phyloP scores from a whole-genome alignment of 2,329 filamentous ascomycete genomes.

The Colletotrichum caudatum region DNA sequence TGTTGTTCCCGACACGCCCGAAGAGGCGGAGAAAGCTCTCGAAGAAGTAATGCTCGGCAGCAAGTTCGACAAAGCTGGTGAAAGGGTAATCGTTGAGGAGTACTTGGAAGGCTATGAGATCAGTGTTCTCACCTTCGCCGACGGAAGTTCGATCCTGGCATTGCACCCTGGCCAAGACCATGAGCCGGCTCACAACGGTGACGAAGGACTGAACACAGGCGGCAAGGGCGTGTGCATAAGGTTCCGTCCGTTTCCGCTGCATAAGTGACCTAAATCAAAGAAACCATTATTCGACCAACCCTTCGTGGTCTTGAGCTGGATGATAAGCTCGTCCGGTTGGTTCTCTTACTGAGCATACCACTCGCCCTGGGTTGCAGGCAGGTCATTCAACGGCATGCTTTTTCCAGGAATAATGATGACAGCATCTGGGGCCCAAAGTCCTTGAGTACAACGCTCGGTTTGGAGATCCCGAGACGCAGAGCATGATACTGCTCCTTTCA shows the following conservation, averaged over 20 bases:
- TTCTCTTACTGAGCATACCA: background rate
- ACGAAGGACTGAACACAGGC: slow-evolving; percentile 92
- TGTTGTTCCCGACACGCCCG: slow-evolving; percentile 83
- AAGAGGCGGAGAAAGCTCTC: slow-evolving; percentile 85
- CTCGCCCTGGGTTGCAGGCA: slow-evolving; percentile 1
- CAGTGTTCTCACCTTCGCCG: slow-evolving; percentile 90
- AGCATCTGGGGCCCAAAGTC: slow-evolving; percentile 81
- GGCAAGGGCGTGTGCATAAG: slow-evolving; percentile 98
- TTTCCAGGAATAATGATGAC: slow-evolving; percentile 97
- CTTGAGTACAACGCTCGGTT: slow-evolving; percentile 95
- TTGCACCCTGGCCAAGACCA: slow-evolving; percentile 95
- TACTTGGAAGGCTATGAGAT: slow-evolving; percentile 92
- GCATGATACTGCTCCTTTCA: slow-evolving; percentile 80
- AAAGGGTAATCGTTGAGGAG: slow-evolving; percentile 96
- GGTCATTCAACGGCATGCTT: slow-evolving; percentile 77
- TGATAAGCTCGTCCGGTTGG: background rate
- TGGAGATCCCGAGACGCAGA: slow-evolving; percentile 93
- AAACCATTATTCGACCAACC: slow-evolving; percentile 87
- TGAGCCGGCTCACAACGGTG: slow-evolving; percentile 92
- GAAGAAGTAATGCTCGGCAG: slow-evolving; percentile 91
- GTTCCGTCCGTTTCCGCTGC: slow-evolving; percentile 82
- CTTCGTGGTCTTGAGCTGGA: slow-evolving; percentile 69
- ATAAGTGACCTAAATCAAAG: slow-evolving; percentile 82
- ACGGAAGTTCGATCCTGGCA: slow-evolving; percentile 85
- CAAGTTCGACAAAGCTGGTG: slow-evolving; percentile 87